Evolutionary conservation across 2,329 filamentous ascomycete genomes (phyloP), one percentile per base, ranked within the genome.

Genomic region (Ambrosiella cleistominuta): DNA sequence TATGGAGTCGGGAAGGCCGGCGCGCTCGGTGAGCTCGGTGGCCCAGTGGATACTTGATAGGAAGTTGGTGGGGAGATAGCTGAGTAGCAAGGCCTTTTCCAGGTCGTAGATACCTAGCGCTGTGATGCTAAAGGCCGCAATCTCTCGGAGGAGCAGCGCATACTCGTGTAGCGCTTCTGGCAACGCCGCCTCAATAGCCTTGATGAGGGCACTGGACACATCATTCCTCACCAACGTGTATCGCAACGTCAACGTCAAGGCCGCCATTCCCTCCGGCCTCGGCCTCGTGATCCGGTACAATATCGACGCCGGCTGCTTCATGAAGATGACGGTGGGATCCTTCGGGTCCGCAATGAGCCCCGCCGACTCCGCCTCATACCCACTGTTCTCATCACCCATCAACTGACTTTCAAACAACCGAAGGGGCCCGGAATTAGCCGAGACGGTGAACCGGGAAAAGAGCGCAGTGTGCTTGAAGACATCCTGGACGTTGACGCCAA

Each of bases 401-500:
- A 54, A 36, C 7, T 54, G 37, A 35, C 37, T 54, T 7, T 15
- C 37, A 13, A 54, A 54, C 19, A 54, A 39, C 6, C 52, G 36
- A 7, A 54, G n/a, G 2, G 52, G 52, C 15, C 52, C 52, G 1
- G 52, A 54, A 0, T 88, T 85, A 0, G 90, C 89, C 11, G 88
- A 89, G 56, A 98, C 84, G 12, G 87, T 95, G 68, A 98, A 98
- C 8, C 85, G 84, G 0, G 90, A 96, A 66, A 93, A 93, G 0
- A 97, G 75, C 0, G 81, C 77, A 7, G 82, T 73, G 62, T 88
- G 81, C 67, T 95, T 95, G 74, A 97, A 97, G 36, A 94, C 81
- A 64, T 98, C 93, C 65, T 97, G 90, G 5, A 98, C 93, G 63
- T 97, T 97, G 62, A 98, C 93, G 2, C 91, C 90, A 2, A 98